Base-by-base conservation (phyloP, 345 rosid species). In the Brassica nigra region DNA sequence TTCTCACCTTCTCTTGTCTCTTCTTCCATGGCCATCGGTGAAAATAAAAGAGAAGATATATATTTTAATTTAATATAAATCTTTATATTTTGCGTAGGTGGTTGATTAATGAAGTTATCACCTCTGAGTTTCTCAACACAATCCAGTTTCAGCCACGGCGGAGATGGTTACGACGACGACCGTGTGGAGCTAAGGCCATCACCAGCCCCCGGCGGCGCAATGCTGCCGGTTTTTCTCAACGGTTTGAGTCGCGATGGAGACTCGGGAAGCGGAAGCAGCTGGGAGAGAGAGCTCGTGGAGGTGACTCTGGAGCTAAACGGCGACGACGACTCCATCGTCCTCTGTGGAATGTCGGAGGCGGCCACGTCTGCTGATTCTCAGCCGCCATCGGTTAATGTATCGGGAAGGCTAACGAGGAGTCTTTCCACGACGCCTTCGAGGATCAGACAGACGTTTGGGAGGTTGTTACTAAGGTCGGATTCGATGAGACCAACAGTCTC, bases 161-260 rank as follows among this genome's bases (percentile, higher is more conserved):
- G 6, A 18, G 86, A 86, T 34, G 96, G 88, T 4, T 33, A 84
- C 1, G 11, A 61, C 28, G 88, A 83, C 20, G 90, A 88, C 15
- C 91, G 73, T 39, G 27, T 66, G 37, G 73, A 87, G 65, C 42
- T 62, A 85, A 71, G 77, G 73, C 70, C 83, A 5, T 70, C 80
- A 39, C 80, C 73, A 44, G 16, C 83, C 5, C 28, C 83, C 78
- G 92, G 90, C 14, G 94, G 94, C 70, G 89, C 91, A 91, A 95
- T 92, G 97, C 83, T 95, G 86, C 97, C 93, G 49, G 68, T 82
- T 39, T 92, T 92, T 74, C 92, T 95, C 71, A 86, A 86, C 69
- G 94, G 84, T 67, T 83, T 91, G 62, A 77, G 80, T 44, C 79
- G 83, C 64, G 75, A 85, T 71, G 74, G 77, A 80, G 81, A 82